These are phyloP conservation scores for Suillus ampliporus DNA, from an alignment of 768 basidiomycete species.

Conservation along the genomic window DNA sequence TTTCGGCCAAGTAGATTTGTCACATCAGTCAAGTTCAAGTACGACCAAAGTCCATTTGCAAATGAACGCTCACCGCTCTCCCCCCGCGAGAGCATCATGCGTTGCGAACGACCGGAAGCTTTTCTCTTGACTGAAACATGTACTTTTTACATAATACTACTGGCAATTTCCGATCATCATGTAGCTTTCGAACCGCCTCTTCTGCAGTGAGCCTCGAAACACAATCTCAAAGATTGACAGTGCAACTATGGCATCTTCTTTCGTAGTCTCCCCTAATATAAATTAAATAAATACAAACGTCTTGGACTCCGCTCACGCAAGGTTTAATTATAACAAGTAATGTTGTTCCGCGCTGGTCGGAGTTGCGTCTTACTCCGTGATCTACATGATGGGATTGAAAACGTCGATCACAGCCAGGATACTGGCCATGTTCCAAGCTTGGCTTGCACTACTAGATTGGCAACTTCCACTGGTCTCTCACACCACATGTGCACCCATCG, in stretches of 20 bases:
- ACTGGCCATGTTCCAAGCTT: conserved; percentile 11
- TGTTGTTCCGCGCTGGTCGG: not conserved
- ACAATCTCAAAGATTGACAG: not conserved
- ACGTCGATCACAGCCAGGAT: conserved; percentile 6
- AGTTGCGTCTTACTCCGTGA: not conserved
- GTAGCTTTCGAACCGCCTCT: not conserved
- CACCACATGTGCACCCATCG: conserved; percentile 13
- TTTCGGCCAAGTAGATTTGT: too few species aligned
- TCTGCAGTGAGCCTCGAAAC: not conserved
- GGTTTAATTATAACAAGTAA: not conserved
- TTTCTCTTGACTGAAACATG: not conserved
- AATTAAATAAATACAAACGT: too few species aligned
- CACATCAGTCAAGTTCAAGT: not conserved
- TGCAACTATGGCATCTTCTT: not conserved
- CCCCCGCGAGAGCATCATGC: not conserved
- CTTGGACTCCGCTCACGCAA: not conserved
- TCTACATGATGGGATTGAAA: not conserved
- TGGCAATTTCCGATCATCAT: not conserved
- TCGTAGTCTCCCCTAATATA: too few species aligned
- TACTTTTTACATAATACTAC: not conserved
- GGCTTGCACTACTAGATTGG: conserved; percentile 16
- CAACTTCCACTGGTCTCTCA: not conserved
- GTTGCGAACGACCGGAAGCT: not conserved
- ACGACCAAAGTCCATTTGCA: not conserved
- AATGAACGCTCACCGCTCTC: not conserved